phyloP scores from a whole-genome alignment of 1,139 yeast genomes.

The Debaryomyces subglobosus region DNA sequence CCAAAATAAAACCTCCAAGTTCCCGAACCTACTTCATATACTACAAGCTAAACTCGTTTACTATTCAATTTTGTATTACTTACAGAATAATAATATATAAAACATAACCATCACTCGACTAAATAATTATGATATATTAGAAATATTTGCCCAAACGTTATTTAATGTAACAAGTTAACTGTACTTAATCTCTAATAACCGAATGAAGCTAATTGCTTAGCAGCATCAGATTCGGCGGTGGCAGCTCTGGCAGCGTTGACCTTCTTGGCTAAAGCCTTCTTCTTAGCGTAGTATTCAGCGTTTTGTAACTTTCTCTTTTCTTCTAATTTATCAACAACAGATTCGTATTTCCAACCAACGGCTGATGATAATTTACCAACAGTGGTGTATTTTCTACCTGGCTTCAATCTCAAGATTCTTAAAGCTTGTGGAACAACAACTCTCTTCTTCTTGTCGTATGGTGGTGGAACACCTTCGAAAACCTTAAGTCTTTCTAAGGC shows the following conservation, averaged over 20 bases:
- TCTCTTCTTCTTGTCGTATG: conserved; percentile 99
- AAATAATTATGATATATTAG: conserved; percentile 10
- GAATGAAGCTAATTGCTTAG: conserved; percentile 74
- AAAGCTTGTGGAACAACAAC: conserved; percentile 99
- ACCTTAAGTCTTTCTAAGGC: conserved; percentile 99
- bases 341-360: conserved; percentile 99
- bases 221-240: conserved; percentile 73
- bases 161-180: conserved; percentile 7
- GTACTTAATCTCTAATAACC: conserved; percentile 60
- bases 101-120: conserved; percentile 7
- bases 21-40: not conserved
- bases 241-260: conserved; percentile 81
- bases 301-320: conserved; percentile 99
- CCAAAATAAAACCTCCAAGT: not conserved
- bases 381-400: conserved; percentile 99
- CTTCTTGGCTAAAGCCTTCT: conserved; percentile 95
- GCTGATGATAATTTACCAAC: conserved; percentile 95
- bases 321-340: conserved; percentile 95
- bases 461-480: conserved; percentile 99
- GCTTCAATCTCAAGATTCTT: conserved; percentile 98
- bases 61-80: conserved; percentile 12
- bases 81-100: conserved; percentile 10
- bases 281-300: conserved; percentile 98
- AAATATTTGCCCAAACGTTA: conserved; percentile 6
- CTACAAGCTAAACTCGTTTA: conserved; percentile 5